Percentiles rank a stretch among this genome's conserved stretches.
These are phyloP conservation scores for Graphilbum sp. DNA, from an alignment of 2,329 filamentous ascomycete species.

Conservation along the genomic window DNA sequence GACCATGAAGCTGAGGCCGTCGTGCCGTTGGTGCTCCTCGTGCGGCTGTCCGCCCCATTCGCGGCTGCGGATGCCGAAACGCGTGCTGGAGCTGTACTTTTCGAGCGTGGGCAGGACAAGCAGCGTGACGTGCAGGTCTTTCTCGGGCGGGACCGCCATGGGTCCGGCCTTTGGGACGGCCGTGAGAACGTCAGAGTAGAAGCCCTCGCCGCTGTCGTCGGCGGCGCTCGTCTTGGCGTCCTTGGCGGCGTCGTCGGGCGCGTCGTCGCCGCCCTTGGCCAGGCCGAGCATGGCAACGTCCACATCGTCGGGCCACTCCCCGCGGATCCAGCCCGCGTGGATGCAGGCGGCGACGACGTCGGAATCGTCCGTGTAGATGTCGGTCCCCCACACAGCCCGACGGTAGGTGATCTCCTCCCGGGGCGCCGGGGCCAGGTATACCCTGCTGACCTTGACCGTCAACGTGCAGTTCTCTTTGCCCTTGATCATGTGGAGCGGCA, in stretches of 20 bases:
- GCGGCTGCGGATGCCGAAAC: conserved; percentile 69
- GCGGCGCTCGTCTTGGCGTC: not conserved
- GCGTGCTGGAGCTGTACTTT: conserved; percentile 57
- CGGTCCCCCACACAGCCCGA: conserved; percentile 78
- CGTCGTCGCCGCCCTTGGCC: conserved; percentile 18
- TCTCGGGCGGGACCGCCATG: conserved; percentile 44
- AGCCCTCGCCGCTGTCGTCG: conserved; percentile 9
- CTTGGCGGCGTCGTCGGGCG: conserved; percentile 2
- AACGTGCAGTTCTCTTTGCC: conserved; percentile 79
- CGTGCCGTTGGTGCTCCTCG: conserved; percentile 32
- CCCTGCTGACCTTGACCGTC: conserved; percentile 70
- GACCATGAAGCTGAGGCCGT: conserved; percentile 82
- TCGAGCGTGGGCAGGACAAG: conserved; percentile 67
- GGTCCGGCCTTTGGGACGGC: conserved; percentile 44
- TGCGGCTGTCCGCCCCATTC: conserved; percentile 42
- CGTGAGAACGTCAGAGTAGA: conserved; percentile 28
- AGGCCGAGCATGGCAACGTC: conserved; percentile 51
- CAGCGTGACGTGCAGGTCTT: conserved; percentile 76
- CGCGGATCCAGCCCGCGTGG: conserved; percentile 81
- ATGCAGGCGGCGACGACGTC: conserved; percentile 87
- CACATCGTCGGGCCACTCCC: conserved; percentile 69
- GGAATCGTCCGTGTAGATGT: conserved; percentile 90
- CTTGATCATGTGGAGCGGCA: conserved; percentile 57
- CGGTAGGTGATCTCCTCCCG: conserved; percentile 73
- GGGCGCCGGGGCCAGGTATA: conserved; percentile 52